These are phyloP conservation scores for Psilocybe cubensis DNA, from an alignment of 768 basidiomycete genomes.

Conservation along the genomic window DNA sequence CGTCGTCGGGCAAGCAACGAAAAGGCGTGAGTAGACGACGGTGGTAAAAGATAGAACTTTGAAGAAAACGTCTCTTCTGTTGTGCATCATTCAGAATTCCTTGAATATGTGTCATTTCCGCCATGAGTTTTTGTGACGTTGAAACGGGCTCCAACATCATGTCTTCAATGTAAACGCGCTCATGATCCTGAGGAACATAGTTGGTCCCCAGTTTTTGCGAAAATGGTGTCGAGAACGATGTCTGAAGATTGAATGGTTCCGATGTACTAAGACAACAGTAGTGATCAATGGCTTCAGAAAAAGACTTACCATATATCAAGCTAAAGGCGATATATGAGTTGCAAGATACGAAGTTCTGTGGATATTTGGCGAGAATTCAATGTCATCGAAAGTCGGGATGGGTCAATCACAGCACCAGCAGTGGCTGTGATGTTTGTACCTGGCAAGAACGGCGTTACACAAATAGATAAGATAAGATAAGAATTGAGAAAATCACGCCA, in stretches of 20 bases:
- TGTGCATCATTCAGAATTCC: neutral
- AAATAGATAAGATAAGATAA: no score
- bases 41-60: neutral
- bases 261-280: neutral
- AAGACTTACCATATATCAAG: neutral
- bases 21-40: neutral
- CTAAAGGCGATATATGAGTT: no score
- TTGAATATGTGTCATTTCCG: neutral
- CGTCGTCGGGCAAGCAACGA: slow-evolving; percentile 3
- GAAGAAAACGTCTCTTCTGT: neutral
- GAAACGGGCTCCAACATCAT: neutral
- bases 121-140: neutral
- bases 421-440: no score
- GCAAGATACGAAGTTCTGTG: no score
- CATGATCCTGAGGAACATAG: slow-evolving; percentile 4
- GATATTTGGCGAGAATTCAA: no score
- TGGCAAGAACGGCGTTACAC: no score
- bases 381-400: no score
- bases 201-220: slow-evolving; percentile 1
- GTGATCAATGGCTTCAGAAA: no score
- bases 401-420: no score
- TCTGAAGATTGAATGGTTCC: neutral
- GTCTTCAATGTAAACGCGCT: neutral
- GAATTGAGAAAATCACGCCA: no score
- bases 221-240: slow-evolving; percentile 5